Conservation (phyloP, 2,329 filamentous ascomycete species). For the Mycosphaerella arachidis region DNA sequence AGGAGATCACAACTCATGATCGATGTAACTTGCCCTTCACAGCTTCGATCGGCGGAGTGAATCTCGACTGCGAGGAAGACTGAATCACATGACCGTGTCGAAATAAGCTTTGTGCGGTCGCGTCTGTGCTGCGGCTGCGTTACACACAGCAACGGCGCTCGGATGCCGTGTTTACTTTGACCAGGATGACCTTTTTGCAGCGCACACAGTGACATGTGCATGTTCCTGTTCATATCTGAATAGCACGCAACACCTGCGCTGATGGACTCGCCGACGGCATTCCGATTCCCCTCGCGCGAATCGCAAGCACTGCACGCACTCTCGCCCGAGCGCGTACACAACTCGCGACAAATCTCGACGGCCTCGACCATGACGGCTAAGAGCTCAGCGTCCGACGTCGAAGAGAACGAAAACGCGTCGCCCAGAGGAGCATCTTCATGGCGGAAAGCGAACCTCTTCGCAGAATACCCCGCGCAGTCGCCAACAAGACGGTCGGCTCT, state of each 20-base stretch:
- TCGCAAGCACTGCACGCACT: conserved; percentile 52
- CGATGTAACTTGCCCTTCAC: no score
- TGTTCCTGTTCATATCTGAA: not conserved
- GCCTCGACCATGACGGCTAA: conserved; percentile 32
- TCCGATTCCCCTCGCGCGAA: conserved; percentile 52
- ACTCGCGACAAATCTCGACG: conserved; percentile 25
- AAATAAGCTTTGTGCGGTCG: not conserved
- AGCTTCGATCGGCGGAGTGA: no score
- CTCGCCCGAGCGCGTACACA: conserved; percentile 61
- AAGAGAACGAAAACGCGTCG: conserved; percentile 20
- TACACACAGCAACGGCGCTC: not conserved
- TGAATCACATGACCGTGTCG: no score
- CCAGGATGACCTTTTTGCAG: not conserved
- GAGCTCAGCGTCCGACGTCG: conserved; percentile 27
- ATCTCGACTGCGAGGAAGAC: no score
- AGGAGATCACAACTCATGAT: no score
- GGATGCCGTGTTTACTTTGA: not conserved
- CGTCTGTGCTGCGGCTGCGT: not conserved
- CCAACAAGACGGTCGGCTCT: conserved; percentile 16
- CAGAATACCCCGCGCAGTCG: conserved; percentile 24
- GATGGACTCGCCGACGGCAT: conserved; percentile 40
- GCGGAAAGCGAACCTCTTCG: conserved; percentile 29
- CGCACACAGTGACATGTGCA: not conserved
- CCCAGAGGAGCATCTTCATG: conserved; percentile 34
- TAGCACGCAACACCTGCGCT: not conserved